These are phyloP conservation scores for Buxus sempervirens DNA, from an alignment of 164 flowering plant species.

Conservation along the genomic window DNA sequence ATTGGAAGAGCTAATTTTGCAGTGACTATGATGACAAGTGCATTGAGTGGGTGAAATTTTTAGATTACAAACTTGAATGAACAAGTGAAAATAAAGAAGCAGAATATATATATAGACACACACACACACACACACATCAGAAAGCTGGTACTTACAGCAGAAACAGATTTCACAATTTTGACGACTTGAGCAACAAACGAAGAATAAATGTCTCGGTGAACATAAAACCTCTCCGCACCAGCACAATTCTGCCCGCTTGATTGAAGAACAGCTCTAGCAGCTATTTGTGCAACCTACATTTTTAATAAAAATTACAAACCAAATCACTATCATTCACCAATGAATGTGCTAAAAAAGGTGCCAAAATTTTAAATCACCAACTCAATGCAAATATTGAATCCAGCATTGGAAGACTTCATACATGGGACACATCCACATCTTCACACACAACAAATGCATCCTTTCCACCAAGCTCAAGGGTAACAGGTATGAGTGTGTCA, in stretches of 20 bases:
- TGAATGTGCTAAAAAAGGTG: neutral
- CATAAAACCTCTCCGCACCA: conserved; percentile 98
- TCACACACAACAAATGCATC: conserved; percentile 98
- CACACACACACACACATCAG: neutral
- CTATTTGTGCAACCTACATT: conserved; percentile 86
- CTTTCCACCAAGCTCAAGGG: conserved; percentile 98
- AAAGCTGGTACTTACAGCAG: conserved; percentile 58
- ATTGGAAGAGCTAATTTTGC: neutral
- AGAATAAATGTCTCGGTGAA: conserved; percentile 70
- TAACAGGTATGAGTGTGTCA: conserved; percentile 77
- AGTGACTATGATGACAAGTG: neutral
- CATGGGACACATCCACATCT: conserved; percentile 88
- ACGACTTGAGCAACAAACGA: conserved; percentile 76
- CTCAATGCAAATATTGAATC: conserved; percentile 9
- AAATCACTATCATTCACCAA: neutral
- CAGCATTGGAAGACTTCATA: conserved; percentile 33
- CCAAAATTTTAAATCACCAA: conserved; percentile 10
- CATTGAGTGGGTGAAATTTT: neutral
- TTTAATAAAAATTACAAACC: neutral
- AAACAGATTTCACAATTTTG: conserved; percentile 77
- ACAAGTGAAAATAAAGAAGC: neutral
- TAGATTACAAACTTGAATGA: neutral
- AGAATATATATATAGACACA: no score
- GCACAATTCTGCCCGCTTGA: conserved; percentile 99
- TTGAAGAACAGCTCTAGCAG: conserved; percentile 89